A percentile compares a stretch with the other conserved stretches of the same genome.
Evolutionary conservation across 2,329 filamentous ascomycete species (phyloP).

Genomic region (Ophiostoma perfectum): DNA sequence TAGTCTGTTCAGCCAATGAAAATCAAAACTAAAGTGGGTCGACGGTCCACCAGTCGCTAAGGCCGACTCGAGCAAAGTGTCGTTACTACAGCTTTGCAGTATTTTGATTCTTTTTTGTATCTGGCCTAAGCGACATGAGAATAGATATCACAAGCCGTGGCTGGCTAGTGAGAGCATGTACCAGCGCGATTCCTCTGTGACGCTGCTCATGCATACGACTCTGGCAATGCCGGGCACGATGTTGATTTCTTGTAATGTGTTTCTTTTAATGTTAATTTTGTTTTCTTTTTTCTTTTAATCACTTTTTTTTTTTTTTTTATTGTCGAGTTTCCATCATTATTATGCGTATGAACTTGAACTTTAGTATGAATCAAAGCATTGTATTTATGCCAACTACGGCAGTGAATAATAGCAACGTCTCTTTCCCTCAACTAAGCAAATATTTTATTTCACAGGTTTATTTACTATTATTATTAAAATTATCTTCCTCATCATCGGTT

Average conservation of each 20-base stretch:
- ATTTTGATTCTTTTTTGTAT: background rate
- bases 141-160: too few relatives aligned
- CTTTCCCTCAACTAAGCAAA: too few relatives aligned
- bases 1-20: conserved; percentile 1
- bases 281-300: background rate
- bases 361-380: too few relatives aligned
- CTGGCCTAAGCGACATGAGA: too few relatives aligned
- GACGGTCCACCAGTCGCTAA: background rate
- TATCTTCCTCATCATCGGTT: too few relatives aligned
- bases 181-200: background rate
- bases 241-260: background rate
- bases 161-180: background rate
- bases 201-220: conserved; percentile 8
- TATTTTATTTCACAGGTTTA: too few relatives aligned
- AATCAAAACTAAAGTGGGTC: conserved; percentile 6
- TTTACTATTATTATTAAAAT: too few relatives aligned
- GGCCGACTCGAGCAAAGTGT: too few relatives aligned
- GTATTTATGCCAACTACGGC: too few relatives aligned
- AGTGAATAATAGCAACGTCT: too few relatives aligned
- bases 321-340: too few relatives aligned
- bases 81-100: background rate
- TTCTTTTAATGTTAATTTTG: background rate
- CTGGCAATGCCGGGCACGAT: background rate
- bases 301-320: background rate
- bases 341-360: too few relatives aligned